phyloP scores from a whole-genome alignment of 495 filamentous ascomycete species.

The Xeromyces bisporus region DNA sequence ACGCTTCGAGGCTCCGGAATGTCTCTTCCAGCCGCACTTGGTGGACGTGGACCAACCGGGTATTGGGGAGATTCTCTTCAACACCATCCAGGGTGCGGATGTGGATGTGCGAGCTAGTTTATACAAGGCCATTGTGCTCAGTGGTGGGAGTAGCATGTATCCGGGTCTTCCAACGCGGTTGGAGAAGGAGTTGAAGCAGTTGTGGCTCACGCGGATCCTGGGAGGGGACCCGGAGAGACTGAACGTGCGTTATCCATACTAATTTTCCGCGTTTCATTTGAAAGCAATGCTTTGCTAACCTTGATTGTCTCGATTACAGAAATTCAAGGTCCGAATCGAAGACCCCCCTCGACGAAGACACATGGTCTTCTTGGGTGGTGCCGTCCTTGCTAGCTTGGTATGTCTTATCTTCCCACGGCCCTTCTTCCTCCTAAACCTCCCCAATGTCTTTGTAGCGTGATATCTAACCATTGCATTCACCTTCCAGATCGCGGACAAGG shows the following conservation, averaged over 20 bases:
- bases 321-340: conserved; percentile 99
- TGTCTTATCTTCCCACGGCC: no score
- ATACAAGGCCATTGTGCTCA: conserved; percentile 94
- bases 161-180: conserved; percentile 83
- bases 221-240: conserved; percentile 79
- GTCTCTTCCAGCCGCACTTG: conserved; percentile 95
- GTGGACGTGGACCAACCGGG: conserved; percentile 96
- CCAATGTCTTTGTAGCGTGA: not conserved
- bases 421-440: no score
- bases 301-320: conserved; percentile 28
- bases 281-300: conserved; percentile 7
- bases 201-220: conserved; percentile 89
- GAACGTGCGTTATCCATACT: conserved; percentile 39
- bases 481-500: conserved; percentile 81
- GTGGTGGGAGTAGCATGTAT: conserved; percentile 96
- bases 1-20: conserved; percentile 94
- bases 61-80: conserved; percentile 93
- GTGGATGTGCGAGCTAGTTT: conserved; percentile 85
- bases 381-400: conserved; percentile 88
- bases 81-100: conserved; percentile 91
- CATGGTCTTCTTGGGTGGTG: conserved; percentile 97
- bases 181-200: conserved; percentile 96
- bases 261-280: no score
- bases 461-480: conserved; percentile 6
- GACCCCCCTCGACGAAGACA: conserved; percentile 90